phyloP scores from a whole-genome alignment of 306 rosid species.

The Citrullus amarus region DNA sequence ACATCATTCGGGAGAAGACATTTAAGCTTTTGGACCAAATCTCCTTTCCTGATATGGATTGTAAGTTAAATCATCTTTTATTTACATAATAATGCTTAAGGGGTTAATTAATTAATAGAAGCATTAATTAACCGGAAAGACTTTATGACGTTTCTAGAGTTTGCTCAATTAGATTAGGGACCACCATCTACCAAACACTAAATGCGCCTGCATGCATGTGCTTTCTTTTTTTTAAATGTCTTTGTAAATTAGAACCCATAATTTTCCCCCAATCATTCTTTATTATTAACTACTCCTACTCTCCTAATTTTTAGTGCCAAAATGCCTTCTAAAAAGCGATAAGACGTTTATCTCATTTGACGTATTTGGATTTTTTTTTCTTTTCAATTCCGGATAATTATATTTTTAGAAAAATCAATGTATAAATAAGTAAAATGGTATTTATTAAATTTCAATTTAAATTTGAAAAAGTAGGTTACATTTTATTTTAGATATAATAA shows the following conservation, averaged over 20 bases:
- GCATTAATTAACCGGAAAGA: not conserved
- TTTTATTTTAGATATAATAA: no score
- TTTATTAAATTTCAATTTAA: no score
- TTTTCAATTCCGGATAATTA: no score
- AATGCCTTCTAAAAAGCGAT: no score
- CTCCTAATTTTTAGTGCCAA: no score
- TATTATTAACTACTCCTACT: not conserved
- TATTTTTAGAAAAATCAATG: no score
- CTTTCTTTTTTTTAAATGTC: not conserved
- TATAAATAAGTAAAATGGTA: no score
- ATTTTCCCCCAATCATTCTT: not conserved
- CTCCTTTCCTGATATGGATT: conserved; percentile 65
- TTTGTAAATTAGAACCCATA: not conserved
- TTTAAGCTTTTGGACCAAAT: conserved; percentile 65
- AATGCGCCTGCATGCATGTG: not conserved
- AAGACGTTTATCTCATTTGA: no score
- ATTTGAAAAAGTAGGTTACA: no score
- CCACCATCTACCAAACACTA: not conserved
- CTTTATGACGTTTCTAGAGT: not conserved
- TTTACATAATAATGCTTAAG: not conserved
- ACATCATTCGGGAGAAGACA: conserved; percentile 95
- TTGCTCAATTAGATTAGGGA: not conserved
- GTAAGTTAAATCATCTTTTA: conserved; percentile 30
- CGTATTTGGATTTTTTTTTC: no score
- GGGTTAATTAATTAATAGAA: not conserved